These are phyloP conservation scores for Cordyceps javanica DNA, from an alignment of 2,329 filamentous ascomycete species.

Conservation along the genomic window DNA sequence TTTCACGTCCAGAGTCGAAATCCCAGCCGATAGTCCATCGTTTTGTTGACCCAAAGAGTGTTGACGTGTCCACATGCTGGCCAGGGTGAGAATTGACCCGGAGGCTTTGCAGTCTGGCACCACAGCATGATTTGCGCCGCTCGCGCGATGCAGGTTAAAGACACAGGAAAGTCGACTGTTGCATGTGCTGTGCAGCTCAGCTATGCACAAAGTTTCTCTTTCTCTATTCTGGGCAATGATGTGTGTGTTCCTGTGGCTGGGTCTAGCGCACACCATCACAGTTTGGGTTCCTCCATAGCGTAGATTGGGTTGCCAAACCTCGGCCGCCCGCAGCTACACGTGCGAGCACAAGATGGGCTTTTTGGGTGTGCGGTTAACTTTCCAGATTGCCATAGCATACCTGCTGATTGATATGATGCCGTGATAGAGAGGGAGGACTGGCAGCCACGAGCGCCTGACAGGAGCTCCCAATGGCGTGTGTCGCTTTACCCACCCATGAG, in stretches of 20 bases:
- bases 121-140: neutral
- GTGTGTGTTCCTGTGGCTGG: conserved; percentile 4
- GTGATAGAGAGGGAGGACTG: too few relatives aligned
- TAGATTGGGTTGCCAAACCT: conserved; percentile 1
- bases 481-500: neutral
- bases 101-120: too few relatives aligned
- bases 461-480: neutral
- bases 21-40: neutral
- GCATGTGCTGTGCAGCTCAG: neutral
- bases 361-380: neutral
- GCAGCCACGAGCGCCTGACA: neutral
- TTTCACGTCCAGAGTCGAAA: neutral
- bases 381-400: neutral
- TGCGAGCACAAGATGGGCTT: neutral
- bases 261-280: conserved; percentile 2
- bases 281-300: neutral
- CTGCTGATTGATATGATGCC: too few relatives aligned
- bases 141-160: neutral
- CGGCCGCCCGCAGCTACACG: conserved; percentile 2
- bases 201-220: neutral
- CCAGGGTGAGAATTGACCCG: neutral
- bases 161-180: neutral
- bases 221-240: neutral
- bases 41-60: neutral
- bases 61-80: neutral